Conservation (phyloP, 345 rosid genomes). For the Eucalyptus tenuipes region DNA sequence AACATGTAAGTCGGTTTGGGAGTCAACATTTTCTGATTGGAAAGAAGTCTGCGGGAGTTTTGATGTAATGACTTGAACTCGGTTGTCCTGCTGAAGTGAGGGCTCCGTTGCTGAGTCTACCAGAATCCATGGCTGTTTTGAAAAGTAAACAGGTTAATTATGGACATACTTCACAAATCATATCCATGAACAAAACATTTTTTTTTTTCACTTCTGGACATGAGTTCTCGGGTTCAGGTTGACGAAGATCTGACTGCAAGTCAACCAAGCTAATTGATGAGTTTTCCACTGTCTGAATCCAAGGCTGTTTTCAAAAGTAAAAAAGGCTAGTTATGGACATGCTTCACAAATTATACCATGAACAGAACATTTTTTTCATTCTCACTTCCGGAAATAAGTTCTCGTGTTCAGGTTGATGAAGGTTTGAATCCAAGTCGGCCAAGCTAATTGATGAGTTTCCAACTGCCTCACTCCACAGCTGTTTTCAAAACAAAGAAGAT, state of each 20-base stretch:
- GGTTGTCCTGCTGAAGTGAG: not conserved
- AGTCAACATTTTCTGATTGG: not conserved
- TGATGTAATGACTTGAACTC: not conserved
- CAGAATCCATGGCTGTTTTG: not conserved
- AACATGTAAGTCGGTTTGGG: not conserved
- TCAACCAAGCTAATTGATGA: not conserved
- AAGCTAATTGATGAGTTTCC: not conserved
- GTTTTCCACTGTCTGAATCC: not conserved
- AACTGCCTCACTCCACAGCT: rapidly evolving
- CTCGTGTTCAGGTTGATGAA: rapidly evolving
- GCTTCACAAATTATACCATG: not conserved
- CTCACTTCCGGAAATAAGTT: not conserved
- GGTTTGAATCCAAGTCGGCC: rapidly evolving
- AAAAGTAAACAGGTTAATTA: not conserved
- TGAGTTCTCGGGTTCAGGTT: not conserved
- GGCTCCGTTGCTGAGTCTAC: not conserved
- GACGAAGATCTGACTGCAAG: not conserved
- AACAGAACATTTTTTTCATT: not conserved
- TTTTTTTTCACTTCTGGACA: not conserved
- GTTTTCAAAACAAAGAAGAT: not conserved
- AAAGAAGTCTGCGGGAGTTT: not conserved
- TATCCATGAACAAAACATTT: not conserved
- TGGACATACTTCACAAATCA: not conserved
- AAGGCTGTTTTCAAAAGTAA: not conserved
- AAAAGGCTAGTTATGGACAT: not conserved